Evolutionary conservation across 108 stramenopile genomes (phyloP), one percentile per base, ranked within the genome.

Genomic region (Chaetoceros muelleri): DNA sequence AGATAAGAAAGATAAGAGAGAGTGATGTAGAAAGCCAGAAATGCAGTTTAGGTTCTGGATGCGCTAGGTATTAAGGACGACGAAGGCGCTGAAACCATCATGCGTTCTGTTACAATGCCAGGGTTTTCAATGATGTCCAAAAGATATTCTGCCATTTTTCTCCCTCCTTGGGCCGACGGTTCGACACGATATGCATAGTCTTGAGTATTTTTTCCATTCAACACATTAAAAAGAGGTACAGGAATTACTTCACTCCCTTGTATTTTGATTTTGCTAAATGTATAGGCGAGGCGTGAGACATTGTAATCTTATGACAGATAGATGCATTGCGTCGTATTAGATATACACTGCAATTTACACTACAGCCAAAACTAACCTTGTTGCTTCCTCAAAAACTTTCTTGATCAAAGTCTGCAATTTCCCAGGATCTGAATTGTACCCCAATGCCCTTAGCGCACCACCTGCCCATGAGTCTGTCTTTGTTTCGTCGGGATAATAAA

Each of bases 101-200:
- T 13, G 5, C 34, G 34, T 13, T 5, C 5, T 40, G 34, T 13
- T 10, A 10, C 34, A 40, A 10, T 10, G 34, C 34, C 13, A 10
- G 34, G 34, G 13, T 40, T 40, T 40, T 66, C 66, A 40, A 88
- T 76, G 1, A 58, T 50, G 61, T 84, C 70, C 55, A 90, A 57
- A 26, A 94, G 46, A 63, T 71, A 79, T 55, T 81, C 82, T 29
- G 90, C 94, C 84, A 95, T 84, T 57, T 91, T 91, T 24, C 53
- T 54, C 13, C 94, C 94, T 28, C 94, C 94, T 8, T 30, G 24
- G n/a, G 80, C 66, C 22, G 78, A 82, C 57, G 94, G 94, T 63
- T 95, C 94, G 23, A 95, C 94, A 34, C 94, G 68, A n/a, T 79
- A 78, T 28, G 84, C 77, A 67, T 95, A 95, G 65, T 95, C 94